Percentiles rank a stretch among this genome's conserved stretches.
Evolutionary conservation across 495 filamentous ascomycete genomes (phyloP).

Genomic region (Bombardia bombarda): DNA sequence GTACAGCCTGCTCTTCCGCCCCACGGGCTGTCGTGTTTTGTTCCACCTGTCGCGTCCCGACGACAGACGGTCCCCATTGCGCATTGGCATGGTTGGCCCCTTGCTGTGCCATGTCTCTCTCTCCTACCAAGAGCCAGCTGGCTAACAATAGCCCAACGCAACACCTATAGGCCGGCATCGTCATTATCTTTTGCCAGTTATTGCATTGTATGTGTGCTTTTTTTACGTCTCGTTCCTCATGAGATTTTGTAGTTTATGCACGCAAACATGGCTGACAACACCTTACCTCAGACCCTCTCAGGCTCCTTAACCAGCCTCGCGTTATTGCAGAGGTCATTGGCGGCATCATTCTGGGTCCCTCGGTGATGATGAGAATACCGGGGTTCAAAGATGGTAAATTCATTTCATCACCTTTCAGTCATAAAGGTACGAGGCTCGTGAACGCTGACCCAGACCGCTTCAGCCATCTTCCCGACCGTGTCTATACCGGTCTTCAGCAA

Average conservation of each 20-base stretch:
- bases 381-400: slow-evolving; percentile 61
- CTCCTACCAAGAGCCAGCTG: not conserved
- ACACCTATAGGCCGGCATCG: slow-evolving; percentile 63
- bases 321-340: slow-evolving; percentile 96
- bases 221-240: too few relatives aligned
- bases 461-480: slow-evolving; percentile 64
- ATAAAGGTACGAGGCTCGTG: too few relatives aligned
- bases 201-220: slow-evolving; percentile 47
- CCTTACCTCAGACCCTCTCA: slow-evolving; percentile 59
- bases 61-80: too few relatives aligned
- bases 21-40: not conserved
- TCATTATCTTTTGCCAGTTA: slow-evolving; percentile 81
- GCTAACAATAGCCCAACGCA: slow-evolving; percentile 24
- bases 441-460: not conserved
- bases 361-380: slow-evolving; percentile 76
- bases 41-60: too few relatives aligned
- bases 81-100: too few relatives aligned
- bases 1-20: not conserved
- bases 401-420: not conserved
- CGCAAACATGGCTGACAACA: not conserved
- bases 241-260: too few relatives aligned
- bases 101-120: too few relatives aligned
- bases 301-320: slow-evolving; percentile 77
- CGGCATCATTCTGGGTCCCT: slow-evolving; percentile 83
- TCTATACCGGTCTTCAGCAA: slow-evolving; percentile 71